phyloP scores from a whole-genome alignment of 345 rosid species.

The Lepidium africanum region DNA sequence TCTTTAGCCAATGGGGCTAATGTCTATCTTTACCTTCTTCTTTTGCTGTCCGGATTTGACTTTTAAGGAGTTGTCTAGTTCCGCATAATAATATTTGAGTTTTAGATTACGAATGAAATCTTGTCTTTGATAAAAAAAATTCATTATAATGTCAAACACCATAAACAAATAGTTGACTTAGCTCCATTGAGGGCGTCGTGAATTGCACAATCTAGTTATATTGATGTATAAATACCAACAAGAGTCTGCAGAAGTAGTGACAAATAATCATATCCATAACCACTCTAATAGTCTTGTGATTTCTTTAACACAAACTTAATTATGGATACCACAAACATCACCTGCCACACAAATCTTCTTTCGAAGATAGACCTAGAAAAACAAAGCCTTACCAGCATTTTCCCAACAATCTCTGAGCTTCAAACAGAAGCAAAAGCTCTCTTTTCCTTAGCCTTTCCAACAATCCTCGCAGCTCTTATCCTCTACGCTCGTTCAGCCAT shows the following conservation, averaged over 20 bases:
- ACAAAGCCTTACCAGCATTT: neutral
- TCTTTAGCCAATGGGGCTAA: too few species aligned
- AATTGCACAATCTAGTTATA: too few species aligned
- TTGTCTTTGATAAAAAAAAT: too few species aligned
- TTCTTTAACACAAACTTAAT: neutral
- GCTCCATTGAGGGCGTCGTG: too few species aligned
- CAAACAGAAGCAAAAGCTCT: slow-evolving; percentile 54
- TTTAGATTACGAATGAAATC: too few species aligned
- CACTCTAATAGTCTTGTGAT: slow-evolving; percentile 2
- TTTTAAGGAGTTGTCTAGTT: too few species aligned
- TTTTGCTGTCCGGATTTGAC: too few species aligned
- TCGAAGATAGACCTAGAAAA: slow-evolving; percentile 16
- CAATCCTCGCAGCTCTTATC: slow-evolving; percentile 74
- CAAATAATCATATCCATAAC: neutral
- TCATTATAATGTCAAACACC: too few species aligned
- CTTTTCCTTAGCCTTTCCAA: slow-evolving; percentile 72
- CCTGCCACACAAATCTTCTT: slow-evolving; percentile 1
- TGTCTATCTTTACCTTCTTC: too few species aligned
- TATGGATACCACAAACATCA: slow-evolving; percentile 13
- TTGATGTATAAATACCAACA: neutral
- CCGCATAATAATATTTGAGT: too few species aligned
- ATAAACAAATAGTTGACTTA: neutral
- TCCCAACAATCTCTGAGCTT: slow-evolving; percentile 34
- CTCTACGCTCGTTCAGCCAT: slow-evolving; percentile 77
- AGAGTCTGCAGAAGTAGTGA: neutral